Percentiles rank a stretch among this genome's conserved stretches.
Conservation (phyloP, 148 eudicot genomes). For the Amaranthus palmeri region DNA sequence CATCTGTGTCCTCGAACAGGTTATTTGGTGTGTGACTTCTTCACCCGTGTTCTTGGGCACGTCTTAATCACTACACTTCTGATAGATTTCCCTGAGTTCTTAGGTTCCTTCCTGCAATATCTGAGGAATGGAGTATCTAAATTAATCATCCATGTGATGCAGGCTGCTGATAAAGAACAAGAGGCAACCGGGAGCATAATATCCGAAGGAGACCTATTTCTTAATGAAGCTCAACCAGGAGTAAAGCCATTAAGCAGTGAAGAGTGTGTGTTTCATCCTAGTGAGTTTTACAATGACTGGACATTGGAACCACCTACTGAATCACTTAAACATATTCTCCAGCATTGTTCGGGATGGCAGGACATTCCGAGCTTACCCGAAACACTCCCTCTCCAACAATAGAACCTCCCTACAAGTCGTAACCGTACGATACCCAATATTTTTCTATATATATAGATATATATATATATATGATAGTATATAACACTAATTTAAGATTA, state of each 20-base stretch:
- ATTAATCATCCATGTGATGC: not conserved
- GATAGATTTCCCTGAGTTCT: no score
- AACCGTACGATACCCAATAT: not conserved
- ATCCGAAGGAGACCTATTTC: constrained; percentile 55
- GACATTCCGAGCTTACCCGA: constrained; percentile 33
- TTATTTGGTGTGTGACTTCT: no score
- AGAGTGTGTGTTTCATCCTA: constrained; percentile 49
- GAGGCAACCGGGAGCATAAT: constrained; percentile 42
- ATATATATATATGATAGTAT: no score
- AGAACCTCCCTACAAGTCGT: not conserved
- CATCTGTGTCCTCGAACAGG: no score
- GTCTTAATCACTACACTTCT: no score
- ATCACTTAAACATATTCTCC: constrained; percentile 55
- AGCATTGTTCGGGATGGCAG: constrained; percentile 78
- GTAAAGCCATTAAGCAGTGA: constrained; percentile 29
- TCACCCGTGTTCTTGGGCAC: no score
- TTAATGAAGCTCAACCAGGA: constrained; percentile 45
- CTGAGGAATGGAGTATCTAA: no score
- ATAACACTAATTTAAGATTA: no score
- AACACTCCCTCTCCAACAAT: not conserved
- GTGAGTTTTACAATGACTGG: constrained; percentile 58
- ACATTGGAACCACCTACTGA: constrained; percentile 67
- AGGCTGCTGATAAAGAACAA: constrained; percentile 57
- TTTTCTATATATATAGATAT: not conserved
- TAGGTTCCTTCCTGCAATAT: no score